Conservation (phyloP, 371 early-diverging fungal species). For the Zopfochytrium polystomum region DNA sequence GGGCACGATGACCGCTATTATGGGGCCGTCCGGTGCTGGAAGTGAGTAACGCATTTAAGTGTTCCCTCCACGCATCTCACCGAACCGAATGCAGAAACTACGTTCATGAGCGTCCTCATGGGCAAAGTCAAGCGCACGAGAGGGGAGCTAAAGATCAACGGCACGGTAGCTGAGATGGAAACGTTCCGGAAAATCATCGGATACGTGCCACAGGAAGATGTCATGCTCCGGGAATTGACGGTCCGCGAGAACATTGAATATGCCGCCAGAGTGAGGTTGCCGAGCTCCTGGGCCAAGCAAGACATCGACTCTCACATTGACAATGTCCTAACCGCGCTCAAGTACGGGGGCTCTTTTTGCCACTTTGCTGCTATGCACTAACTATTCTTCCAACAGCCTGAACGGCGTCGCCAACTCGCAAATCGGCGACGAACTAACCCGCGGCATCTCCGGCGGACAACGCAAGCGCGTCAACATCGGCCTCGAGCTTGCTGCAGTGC, state of each 20-base stretch:
- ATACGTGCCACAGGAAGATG: too few species aligned
- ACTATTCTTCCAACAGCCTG: neutral
- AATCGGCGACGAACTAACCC: too few species aligned
- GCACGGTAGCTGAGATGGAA: too few species aligned
- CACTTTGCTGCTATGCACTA: neutral
- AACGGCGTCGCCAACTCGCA: slow-evolving; percentile 2
- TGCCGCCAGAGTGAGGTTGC: slow-evolving; percentile 69
- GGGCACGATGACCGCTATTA: slow-evolving; percentile 66
- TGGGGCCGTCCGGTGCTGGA: too few species aligned
- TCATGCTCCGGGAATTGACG: too few species aligned
- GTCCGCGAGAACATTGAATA: slow-evolving; percentile 81
- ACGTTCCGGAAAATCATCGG: too few species aligned
- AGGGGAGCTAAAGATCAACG: slow-evolving; percentile 48
- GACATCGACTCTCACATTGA: slow-evolving; percentile 45
- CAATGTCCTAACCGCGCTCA: slow-evolving; percentile 54
- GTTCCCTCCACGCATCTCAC: too few species aligned
- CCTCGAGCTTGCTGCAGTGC: too few species aligned
- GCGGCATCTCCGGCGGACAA: too few species aligned
- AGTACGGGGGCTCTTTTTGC: slow-evolving; percentile 4
- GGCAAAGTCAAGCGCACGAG: slow-evolving; percentile 41
- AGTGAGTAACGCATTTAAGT: slow-evolving; percentile 58
- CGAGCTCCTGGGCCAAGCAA: slow-evolving; percentile 53
- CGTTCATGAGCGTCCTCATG: slow-evolving; percentile 44
- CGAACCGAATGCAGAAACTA: too few species aligned
- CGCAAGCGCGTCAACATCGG: too few species aligned